Conservation (phyloP, 768 basidiomycete genomes). For the Naganishia vishniacii region DNA sequence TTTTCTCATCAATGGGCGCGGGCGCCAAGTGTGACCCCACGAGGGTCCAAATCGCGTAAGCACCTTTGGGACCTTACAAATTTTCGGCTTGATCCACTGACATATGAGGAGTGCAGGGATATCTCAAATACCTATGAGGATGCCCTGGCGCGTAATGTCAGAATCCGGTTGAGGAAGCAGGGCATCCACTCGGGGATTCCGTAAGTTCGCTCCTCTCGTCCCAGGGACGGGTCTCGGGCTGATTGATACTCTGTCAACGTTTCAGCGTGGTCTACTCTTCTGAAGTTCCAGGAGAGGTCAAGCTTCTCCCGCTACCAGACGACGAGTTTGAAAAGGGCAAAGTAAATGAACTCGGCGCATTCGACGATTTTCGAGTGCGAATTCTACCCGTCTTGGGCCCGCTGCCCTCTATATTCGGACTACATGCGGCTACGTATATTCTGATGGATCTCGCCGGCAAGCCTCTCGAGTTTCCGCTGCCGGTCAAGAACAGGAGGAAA, state of each 20-base stretch:
- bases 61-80: background rate
- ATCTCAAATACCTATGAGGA: constrained; percentile 89
- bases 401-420: constrained; percentile 81
- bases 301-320: constrained; percentile 80
- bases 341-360: constrained; percentile 79
- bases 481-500: constrained; percentile 78
- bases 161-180: constrained; percentile 55
- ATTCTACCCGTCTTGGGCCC: constrained; percentile 89
- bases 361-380: constrained; percentile 88
- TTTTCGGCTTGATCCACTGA: background rate
- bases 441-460: constrained; percentile 78
- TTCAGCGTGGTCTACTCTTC: constrained; percentile 90
- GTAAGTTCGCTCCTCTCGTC: constrained; percentile 38
- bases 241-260: constrained; percentile 52
- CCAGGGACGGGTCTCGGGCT: background rate
- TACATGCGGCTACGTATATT: constrained; percentile 82
- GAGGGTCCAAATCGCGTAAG: constrained; percentile 71
- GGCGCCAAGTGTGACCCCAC: constrained; percentile 92
- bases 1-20: constrained; percentile 96
- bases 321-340: constrained; percentile 85
- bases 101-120: constrained; percentile 55
- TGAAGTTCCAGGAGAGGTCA: constrained; percentile 81
- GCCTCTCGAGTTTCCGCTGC: constrained; percentile 73
- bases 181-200: constrained; percentile 51
- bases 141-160: constrained; percentile 84